Percentiles rank a stretch among this genome's conserved stretches.
Conservation (phyloP, 352 stramenopile species). For the Pelagophyceae sp. region DNA sequence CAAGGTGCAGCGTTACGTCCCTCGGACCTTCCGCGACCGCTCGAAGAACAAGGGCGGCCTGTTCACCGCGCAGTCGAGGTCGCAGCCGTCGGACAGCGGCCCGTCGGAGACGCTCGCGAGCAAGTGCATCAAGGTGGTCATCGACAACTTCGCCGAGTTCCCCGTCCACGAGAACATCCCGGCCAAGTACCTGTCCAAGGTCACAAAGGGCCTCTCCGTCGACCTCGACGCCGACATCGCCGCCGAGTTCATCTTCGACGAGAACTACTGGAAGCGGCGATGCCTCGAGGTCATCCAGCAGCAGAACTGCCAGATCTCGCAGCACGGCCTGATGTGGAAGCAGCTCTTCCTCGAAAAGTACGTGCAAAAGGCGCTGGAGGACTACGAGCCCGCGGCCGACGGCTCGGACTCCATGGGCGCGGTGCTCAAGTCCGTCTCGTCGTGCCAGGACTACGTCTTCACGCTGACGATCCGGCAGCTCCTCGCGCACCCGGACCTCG, state of each 20-base stretch:
- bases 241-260: slow-evolving; percentile 69
- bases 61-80: no score
- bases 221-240: slow-evolving; percentile 66
- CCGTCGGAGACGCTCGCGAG: slow-evolving; percentile 29
- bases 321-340: slow-evolving; percentile 84
- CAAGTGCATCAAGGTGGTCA: slow-evolving; percentile 41
- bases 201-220: slow-evolving; percentile 62
- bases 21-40: no score
- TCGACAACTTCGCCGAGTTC: slow-evolving; percentile 49
- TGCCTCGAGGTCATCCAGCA: slow-evolving; percentile 51
- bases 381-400: background rate
- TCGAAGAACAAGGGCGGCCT: no score
- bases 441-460: slow-evolving; percentile 68
- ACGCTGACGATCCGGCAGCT: slow-evolving; percentile 72
- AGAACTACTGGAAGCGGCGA: slow-evolving; percentile 85
- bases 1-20: no score
- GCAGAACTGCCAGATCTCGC: slow-evolving; percentile 71
- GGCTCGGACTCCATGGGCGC: slow-evolving; percentile 14
- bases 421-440: slow-evolving; percentile 25
- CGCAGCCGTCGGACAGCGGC: no score
- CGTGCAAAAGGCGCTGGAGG: slow-evolving; percentile 62
- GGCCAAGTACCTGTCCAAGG: slow-evolving; percentile 63
- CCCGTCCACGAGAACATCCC: slow-evolving; percentile 58
- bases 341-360: slow-evolving; percentile 70
- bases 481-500: slow-evolving; percentile 72